Evolutionary conservation across 805 yeast genomes (phyloP), one percentile per base, ranked within the genome.

Genomic region (Spathaspora hagerdaliae): DNA sequence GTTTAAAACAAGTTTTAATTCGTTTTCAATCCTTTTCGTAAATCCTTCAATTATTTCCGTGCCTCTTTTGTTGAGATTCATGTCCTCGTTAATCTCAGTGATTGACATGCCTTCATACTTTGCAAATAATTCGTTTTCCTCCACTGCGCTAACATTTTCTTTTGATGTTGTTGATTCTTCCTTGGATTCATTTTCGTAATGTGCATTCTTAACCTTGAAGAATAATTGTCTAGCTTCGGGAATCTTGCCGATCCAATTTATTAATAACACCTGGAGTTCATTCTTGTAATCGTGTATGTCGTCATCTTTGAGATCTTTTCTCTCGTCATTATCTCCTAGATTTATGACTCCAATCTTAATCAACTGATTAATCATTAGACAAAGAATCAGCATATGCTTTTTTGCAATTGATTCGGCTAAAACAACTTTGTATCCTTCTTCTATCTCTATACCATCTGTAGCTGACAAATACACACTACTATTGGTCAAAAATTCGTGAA

Each of bases 401-500:
- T 76, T 57, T 58, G 70, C 66, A 6, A 64, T 59, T 12, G 65
- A 61, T 34, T 60, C 66, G 0, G 70, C 57, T 29, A 67, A 48
- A 1, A 55, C 58, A 6, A 64, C 59, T 49, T 59, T 57, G 42
- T 56, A 53, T 1, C 64, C 69, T 39, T 54, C 60, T 8, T 60
- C 62, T 7, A 56, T 55, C 31, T 59, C 67, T 7, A 64, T 54
- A 7, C 69, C 69, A 12, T 62, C 64, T 6, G 61, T 51, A 1
- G 69, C 65, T 3, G 63, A 54, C 12, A 69, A 53, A 42, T 66
- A 67, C n/a, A 52, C 51, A 24, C 57, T 52, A 33, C 68, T 75
- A 49, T 78, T 79, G n/a, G 80, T 71, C 47, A 86, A 71, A 51
- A 85, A 82, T 58, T 83, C 89, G 62, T 84, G 90, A 33, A 86